phyloP scores from a whole-genome alignment of 805 yeast genomes.

The Jamesozyma rosinii region DNA sequence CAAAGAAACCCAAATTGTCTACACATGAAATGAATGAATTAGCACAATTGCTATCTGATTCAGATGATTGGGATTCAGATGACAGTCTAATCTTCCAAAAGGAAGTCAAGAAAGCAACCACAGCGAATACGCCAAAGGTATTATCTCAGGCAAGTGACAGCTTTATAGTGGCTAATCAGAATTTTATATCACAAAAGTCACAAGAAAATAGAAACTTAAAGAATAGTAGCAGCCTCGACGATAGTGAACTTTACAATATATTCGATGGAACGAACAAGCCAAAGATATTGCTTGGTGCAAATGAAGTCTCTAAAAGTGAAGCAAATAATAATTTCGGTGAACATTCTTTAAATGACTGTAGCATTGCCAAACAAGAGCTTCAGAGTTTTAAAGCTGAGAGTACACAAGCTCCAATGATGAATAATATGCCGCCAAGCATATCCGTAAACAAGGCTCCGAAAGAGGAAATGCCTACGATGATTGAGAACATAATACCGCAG shows the following conservation, averaged over 20 bases:
- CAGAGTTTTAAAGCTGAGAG: background rate
- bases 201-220: background rate
- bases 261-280: background rate
- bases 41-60: constrained; percentile 5
- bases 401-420: background rate
- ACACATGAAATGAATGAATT: constrained; percentile 4
- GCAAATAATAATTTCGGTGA: too few species aligned
- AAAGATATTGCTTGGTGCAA: background rate
- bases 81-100: background rate
- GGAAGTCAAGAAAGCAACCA: background rate
- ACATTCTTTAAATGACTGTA: background rate
- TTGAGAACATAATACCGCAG: background rate
- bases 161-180: background rate
- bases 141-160: too few species aligned
- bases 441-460: too few species aligned
- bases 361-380: background rate
- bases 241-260: background rate
- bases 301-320: background rate
- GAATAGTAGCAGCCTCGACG: background rate
- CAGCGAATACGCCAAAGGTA: background rate
- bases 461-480: background rate
- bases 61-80: constrained; percentile 15
- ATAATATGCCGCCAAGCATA: background rate
- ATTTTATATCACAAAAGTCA: background rate
- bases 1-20: constrained; percentile 6